phyloP scores from a whole-genome alignment of 2,329 filamentous ascomycete genomes.

The Phialophora chinensis region DNA sequence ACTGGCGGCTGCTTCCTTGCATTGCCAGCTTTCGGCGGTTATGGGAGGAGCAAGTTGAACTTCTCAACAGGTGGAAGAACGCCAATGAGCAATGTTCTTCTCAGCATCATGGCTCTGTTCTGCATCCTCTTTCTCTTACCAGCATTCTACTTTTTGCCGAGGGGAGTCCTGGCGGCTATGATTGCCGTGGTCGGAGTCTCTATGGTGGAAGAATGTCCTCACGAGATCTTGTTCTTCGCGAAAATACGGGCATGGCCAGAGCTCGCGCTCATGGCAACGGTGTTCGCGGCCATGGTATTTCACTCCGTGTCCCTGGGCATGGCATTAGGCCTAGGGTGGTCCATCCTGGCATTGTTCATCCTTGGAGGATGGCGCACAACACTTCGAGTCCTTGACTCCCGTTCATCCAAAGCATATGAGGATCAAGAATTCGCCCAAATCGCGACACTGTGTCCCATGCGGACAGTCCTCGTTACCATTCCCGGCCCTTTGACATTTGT shows the following conservation, averaged over 20 bases:
- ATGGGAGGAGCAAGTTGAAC: slow-evolving; percentile 21
- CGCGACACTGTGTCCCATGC: slow-evolving; percentile 5
- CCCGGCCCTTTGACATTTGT: slow-evolving; percentile 3
- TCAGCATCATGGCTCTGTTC: slow-evolving; percentile 8
- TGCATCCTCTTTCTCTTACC: slow-evolving; percentile 14
- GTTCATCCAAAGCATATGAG: neutral
- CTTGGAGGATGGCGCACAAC: neutral
- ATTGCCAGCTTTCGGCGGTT: slow-evolving; percentile 14
- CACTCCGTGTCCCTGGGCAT: slow-evolving; percentile 18
- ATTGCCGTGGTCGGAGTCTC: slow-evolving; percentile 17
- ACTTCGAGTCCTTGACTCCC: slow-evolving; percentile 2
- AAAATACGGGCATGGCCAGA: slow-evolving; percentile 13
- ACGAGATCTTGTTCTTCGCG: slow-evolving; percentile 14
- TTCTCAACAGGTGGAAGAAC: slow-evolving; percentile 17
- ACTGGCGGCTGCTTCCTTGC: slow-evolving; percentile 14
- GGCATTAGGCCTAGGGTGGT: slow-evolving; percentile 11
- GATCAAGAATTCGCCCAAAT: slow-evolving; percentile 14
- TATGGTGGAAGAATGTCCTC: slow-evolving; percentile 21
- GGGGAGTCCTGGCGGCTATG: slow-evolving; percentile 18
- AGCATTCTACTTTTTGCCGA: slow-evolving; percentile 19
- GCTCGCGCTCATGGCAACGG: slow-evolving; percentile 13
- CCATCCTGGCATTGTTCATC: slow-evolving; percentile 2
- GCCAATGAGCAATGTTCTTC: slow-evolving; percentile 17
- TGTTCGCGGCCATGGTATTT: slow-evolving; percentile 11
- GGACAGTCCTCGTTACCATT: slow-evolving; percentile 9